Conservation (phyloP, 2,329 filamentous ascomycete species). For the Cercospora citrullina region DNA sequence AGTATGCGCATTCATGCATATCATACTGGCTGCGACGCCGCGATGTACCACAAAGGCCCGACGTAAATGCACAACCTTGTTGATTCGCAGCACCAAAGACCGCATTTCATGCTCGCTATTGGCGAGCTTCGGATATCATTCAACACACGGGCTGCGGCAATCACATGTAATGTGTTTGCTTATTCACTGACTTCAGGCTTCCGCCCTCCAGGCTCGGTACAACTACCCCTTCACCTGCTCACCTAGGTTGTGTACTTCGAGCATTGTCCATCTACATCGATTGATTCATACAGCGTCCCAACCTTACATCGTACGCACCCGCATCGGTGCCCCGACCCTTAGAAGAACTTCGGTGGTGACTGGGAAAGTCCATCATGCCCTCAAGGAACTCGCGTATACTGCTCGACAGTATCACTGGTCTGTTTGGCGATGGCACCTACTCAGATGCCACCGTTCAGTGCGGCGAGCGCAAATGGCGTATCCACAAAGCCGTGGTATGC, state of each 20-base stretch:
- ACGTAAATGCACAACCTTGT: no score
- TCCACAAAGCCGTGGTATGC: slow-evolving; percentile 33
- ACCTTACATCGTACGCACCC: neutral
- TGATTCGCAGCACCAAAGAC: no score
- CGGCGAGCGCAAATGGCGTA: slow-evolving; percentile 22
- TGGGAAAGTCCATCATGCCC: neutral
- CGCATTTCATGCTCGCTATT: no score
- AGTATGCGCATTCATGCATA: no score
- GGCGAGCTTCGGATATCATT: no score
- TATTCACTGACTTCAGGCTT: neutral
- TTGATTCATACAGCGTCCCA: neutral
- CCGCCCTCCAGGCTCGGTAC: neutral
- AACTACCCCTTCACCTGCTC: neutral
- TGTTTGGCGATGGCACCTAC: neutral
- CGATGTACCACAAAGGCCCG: no score
- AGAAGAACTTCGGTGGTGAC: no score
- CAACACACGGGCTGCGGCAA: no score
- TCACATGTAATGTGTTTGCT: neutral
- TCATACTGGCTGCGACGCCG: no score
- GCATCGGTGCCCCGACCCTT: neutral
- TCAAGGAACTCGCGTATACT: neutral
- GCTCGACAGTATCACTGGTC: neutral
- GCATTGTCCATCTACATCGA: neutral
- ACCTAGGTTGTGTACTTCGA: neutral
- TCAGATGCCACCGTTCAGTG: slow-evolving; percentile 30